phyloP scores from a whole-genome alignment of 192 early-diverging fungal genomes.

The Entophlyctis helioformis region DNA sequence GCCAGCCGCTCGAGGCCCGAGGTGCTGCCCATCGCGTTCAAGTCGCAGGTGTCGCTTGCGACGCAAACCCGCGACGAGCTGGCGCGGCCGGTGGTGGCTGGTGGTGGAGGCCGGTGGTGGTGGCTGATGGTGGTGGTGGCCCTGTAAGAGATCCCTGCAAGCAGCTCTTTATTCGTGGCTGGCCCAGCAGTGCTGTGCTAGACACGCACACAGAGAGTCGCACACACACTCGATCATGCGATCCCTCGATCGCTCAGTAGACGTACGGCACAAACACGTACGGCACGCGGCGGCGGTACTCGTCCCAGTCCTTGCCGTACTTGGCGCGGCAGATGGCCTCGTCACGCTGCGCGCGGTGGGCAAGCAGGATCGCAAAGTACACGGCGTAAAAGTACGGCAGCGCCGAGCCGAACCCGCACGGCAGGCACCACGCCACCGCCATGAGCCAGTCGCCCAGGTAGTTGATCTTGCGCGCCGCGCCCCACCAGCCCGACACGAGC shows the following conservation, averaged over 20 bases:
- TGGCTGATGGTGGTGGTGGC: not conserved
- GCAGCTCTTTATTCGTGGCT: too few relatives aligned
- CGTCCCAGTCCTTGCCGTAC: constrained; percentile 89
- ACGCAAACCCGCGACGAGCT: too few relatives aligned
- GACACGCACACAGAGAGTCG: too few relatives aligned
- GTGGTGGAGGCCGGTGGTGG: too few relatives aligned
- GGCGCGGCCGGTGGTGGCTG: too few relatives aligned
- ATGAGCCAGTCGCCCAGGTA: constrained; percentile 93
- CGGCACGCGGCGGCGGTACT: constrained; percentile 68
- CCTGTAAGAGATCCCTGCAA: too few relatives aligned
- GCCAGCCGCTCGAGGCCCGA: too few relatives aligned
- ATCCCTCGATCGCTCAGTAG: too few relatives aligned
- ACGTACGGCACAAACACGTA: constrained; percentile 71
- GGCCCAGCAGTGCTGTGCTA: too few relatives aligned
- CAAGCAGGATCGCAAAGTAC: constrained; percentile 82
- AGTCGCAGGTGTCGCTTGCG: too few relatives aligned
- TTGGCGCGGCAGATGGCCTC: constrained; percentile 83
- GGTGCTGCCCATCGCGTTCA: too few relatives aligned
- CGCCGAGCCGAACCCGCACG: constrained; percentile 63
- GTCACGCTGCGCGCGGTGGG: constrained; percentile 83
- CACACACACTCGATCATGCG: too few relatives aligned
- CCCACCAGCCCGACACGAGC: constrained; percentile 90
- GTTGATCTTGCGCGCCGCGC: constrained; percentile 84
- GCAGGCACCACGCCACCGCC: constrained; percentile 79
- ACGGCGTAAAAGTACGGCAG: constrained; percentile 89